Evolutionary conservation across 129 eudicot genomes (phyloP).

Genomic region (sunflower (Helianthus annuus)): HanXRQr2.0-SUNRISE NC_035449.2:19103345-19103844

Average conservation of each 20-base stretch:
- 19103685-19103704: background rate
- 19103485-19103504: slow-evolving; percentile 54
- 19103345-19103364: slow-evolving; percentile 46
- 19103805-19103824: background rate
- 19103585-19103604: slow-evolving; percentile 5
- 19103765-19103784: background rate
- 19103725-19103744: slow-evolving; percentile 7
- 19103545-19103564: slow-evolving; percentile 25
- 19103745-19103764: background rate
- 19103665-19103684: background rate
- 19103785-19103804: background rate
- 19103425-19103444: slow-evolving; percentile 27
- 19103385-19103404: slow-evolving; percentile 19
- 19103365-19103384: slow-evolving; percentile 28
- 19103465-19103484: slow-evolving; percentile 64
- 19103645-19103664: background rate
- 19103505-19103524: slow-evolving; percentile 76
- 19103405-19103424: slow-evolving; percentile 27
- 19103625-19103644: slow-evolving; percentile 1
- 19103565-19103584: slow-evolving; percentile 16
- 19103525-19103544: slow-evolving; percentile 18
- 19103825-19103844: background rate
- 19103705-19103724: background rate
- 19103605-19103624: background rate
- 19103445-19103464: slow-evolving; percentile 45